Conservation (phyloP, 2,329 filamentous ascomycete species). For the Cercospora janseana region DNA sequence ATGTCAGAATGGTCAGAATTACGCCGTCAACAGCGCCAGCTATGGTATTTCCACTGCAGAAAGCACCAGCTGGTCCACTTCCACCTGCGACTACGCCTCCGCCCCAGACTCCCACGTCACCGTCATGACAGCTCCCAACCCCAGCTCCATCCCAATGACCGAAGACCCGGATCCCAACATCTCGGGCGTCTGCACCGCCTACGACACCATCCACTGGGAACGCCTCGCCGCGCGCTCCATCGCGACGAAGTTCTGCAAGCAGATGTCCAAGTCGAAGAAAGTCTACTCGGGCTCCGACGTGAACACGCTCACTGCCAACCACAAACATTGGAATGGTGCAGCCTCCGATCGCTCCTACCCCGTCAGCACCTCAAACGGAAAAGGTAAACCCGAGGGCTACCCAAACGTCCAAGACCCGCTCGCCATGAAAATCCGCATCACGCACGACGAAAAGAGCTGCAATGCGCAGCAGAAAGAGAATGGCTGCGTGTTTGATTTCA, state of each 20-base stretch:
- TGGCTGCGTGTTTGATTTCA: slow-evolving; percentile 5
- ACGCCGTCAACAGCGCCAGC: background rate
- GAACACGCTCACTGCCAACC: background rate
- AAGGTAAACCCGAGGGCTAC: background rate
- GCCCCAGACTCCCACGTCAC: background rate
- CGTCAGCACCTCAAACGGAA: background rate
- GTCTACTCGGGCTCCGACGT: background rate
- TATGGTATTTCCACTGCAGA: background rate
- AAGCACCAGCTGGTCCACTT: background rate
- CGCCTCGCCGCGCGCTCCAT: background rate
- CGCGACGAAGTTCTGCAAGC: background rate
- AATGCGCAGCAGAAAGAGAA: background rate
- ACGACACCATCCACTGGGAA: background rate
- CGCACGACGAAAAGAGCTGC: background rate
- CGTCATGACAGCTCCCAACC: background rate
- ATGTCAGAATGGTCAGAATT: background rate
- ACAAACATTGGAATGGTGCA: background rate
- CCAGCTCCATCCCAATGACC: background rate
- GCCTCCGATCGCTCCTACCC: background rate
- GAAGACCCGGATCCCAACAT: background rate
- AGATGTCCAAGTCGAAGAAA: background rate
- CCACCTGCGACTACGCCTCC: background rate
- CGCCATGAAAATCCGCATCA: background rate
- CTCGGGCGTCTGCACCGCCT: background rate
- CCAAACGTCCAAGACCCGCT: background rate